A percentile compares a stretch with the other conserved stretches of the same genome.
These are phyloP conservation scores for Tylopilus plumbeoviolaceoides DNA, from an alignment of 768 basidiomycete genomes.

Conservation along the genomic window DNA sequence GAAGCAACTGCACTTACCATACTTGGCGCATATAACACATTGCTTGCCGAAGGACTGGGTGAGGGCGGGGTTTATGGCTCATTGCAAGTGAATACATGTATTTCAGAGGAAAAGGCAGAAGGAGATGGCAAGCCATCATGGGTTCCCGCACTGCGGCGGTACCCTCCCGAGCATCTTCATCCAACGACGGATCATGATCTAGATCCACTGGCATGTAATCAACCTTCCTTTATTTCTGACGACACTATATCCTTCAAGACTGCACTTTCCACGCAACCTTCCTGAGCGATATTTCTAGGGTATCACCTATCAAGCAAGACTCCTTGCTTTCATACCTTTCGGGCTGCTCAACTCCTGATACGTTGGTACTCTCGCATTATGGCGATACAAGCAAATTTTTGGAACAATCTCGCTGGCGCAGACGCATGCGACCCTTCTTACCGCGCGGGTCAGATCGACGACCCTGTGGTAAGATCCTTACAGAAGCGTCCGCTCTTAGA, in stretches of 20 bases:
- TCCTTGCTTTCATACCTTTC: conserved; percentile 19
- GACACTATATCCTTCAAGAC: conserved; percentile 21
- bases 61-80: conserved; percentile 1
- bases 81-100: not conserved
- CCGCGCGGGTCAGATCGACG: not conserved
- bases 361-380: conserved; percentile 20
- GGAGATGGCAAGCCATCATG: not conserved
- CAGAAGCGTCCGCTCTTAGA: not conserved
- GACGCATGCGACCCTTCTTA: not conserved
- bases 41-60: conserved; percentile 3
- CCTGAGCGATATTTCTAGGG: conserved; percentile 17
- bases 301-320: conserved; percentile 16
- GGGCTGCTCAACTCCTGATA: conserved; percentile 21
- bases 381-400: conserved; percentile 11
- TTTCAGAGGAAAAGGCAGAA: not conserved
- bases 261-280: conserved; percentile 24
- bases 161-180: conserved; percentile 5
- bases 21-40: conserved; percentile 17
- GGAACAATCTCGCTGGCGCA: not conserved
- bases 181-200: conserved; percentile 7
- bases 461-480: not conserved
- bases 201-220: conserved; percentile 13
- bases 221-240: conserved; percentile 16
- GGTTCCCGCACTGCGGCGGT: not conserved
- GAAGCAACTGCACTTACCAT: conserved; percentile 21